Conservation (phyloP, 2,329 filamentous ascomycete species). For the Neoscytalidium dimidiatum region DNA sequence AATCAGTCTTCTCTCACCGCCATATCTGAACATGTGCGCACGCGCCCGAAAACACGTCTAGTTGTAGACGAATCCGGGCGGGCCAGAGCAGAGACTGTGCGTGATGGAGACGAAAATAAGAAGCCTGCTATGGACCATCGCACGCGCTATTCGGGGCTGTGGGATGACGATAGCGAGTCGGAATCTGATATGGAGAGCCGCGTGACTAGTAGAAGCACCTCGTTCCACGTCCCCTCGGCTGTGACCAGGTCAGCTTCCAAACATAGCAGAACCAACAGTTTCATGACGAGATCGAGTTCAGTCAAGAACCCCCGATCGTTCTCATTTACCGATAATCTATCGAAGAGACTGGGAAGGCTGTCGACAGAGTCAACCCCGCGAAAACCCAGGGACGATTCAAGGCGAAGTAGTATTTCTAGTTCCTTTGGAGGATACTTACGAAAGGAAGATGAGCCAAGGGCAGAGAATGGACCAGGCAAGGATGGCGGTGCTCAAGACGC, state of each 20-base stretch:
- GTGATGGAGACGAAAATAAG: conserved; percentile 37
- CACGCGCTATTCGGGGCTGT: conserved; percentile 47
- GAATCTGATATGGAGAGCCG: conserved; percentile 26
- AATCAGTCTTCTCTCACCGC: conserved; percentile 43
- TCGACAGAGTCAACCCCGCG: conserved; percentile 3
- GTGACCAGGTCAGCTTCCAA: neutral
- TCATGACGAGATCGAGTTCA: neutral
- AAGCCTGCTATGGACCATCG: conserved; percentile 31
- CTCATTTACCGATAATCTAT: conserved; percentile 17
- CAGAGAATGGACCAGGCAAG: neutral
- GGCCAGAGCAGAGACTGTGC: conserved; percentile 49
- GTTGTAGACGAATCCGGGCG: conserved; percentile 51
- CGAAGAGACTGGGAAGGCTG: conserved; percentile 7
- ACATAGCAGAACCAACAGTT: neutral
- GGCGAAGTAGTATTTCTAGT: conserved; percentile 36
- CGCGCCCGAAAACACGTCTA: conserved; percentile 43
- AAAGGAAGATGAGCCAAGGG: conserved; percentile 1
- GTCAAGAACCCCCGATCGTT: conserved; percentile 9
- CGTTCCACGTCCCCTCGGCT: neutral
- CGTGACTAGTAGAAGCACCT: conserved; percentile 24
- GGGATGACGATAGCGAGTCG: conserved; percentile 43
- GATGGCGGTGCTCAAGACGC: conserved; percentile 42
- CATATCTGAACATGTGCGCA: conserved; percentile 47
- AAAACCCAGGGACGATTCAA: conserved; percentile 19
- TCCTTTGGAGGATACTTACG: conserved; percentile 24